Evolutionary conservation across 2,329 filamentous ascomycete genomes (phyloP).

Genomic region (Colletotrichum nymphaeae): DNA sequence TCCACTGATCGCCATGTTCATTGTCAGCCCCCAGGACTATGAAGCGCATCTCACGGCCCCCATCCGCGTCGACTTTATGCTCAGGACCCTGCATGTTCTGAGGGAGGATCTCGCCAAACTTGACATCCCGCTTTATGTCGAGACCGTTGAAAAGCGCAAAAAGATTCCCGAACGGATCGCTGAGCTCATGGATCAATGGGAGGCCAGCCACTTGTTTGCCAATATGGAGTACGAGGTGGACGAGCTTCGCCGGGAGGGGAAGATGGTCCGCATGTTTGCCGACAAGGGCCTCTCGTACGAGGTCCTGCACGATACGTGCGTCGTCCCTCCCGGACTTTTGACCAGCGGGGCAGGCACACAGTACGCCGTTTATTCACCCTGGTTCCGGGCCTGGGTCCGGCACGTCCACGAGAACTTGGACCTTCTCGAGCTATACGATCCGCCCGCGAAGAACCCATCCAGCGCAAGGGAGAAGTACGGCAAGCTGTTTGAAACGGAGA

Average conservation of each 20-base stretch:
- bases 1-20: conserved; percentile 80
- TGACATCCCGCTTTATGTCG: conserved; percentile 82
- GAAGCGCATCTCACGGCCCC: conserved; percentile 82
- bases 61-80: conserved; percentile 81
- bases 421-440: conserved; percentile 70
- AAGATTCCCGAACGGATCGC: conserved; percentile 70
- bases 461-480: conserved; percentile 56
- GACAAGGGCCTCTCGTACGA: conserved; percentile 75
- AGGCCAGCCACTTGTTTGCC: conserved; percentile 78
- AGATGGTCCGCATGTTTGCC: conserved; percentile 70
- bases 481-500: conserved; percentile 67
- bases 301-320: conserved; percentile 83
- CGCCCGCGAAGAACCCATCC: conserved; percentile 50
- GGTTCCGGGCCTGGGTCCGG: conserved; percentile 81
- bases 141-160: conserved; percentile 75
- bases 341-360: conserved; percentile 77
- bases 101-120: conserved; percentile 74
- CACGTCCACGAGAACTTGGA: conserved; percentile 78
- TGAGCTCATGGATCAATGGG: conserved; percentile 77
- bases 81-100: conserved; percentile 77
- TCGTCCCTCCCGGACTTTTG: conserved; percentile 80
- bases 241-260: conserved; percentile 82
- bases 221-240: conserved; percentile 96
- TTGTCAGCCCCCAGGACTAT: conserved; percentile 86
- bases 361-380: conserved; percentile 87